phyloP scores from a whole-genome alignment of 2,329 filamentous ascomycete genomes.

The Cercospora brassicicola region DNA sequence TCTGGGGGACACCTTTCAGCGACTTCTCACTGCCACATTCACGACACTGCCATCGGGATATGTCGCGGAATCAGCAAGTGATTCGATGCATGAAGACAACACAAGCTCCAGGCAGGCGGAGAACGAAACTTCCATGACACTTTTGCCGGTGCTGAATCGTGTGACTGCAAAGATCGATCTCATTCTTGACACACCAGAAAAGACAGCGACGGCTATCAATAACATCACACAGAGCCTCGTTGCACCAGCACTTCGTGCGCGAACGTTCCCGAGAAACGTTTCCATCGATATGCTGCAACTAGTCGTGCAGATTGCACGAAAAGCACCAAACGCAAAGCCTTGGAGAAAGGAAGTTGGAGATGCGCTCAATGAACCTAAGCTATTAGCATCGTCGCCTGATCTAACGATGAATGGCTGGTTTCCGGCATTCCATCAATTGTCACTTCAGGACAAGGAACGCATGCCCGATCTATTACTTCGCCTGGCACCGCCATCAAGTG shows the following conservation, averaged over 20 bases:
- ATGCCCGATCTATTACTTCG: constrained; percentile 77
- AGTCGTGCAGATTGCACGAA: constrained; percentile 71
- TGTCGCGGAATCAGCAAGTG: constrained; percentile 21
- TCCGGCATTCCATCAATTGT: constrained; percentile 79
- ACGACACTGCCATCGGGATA: constrained; percentile 55
- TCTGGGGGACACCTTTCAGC: constrained; percentile 84
- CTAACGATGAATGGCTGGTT: constrained; percentile 77
- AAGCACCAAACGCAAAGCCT: constrained; percentile 77
- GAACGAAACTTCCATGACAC: constrained; percentile 62
- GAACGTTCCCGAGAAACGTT: constrained; percentile 82
- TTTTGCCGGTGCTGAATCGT: constrained; percentile 74
- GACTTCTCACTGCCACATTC: constrained; percentile 88
- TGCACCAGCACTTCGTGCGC: constrained; percentile 77
- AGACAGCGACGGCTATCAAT: constrained; percentile 72
- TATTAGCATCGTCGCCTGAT: constrained; percentile 70
- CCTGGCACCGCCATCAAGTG: constrained; percentile 80
- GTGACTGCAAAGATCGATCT: constrained; percentile 79
- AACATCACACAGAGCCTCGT: constrained; percentile 83
- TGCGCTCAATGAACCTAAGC: constrained; percentile 84
- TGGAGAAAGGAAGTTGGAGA: constrained; percentile 94
- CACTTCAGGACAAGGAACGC: constrained; percentile 80
- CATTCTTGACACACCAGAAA: constrained; percentile 81
- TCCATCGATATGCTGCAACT: constrained; percentile 69
- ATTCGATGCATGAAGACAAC: constrained; percentile 35
- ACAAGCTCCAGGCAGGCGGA: constrained; percentile 40